phyloP scores from a whole-genome alignment of 2,329 filamentous ascomycete species.

The Bertia moriformis region DNA sequence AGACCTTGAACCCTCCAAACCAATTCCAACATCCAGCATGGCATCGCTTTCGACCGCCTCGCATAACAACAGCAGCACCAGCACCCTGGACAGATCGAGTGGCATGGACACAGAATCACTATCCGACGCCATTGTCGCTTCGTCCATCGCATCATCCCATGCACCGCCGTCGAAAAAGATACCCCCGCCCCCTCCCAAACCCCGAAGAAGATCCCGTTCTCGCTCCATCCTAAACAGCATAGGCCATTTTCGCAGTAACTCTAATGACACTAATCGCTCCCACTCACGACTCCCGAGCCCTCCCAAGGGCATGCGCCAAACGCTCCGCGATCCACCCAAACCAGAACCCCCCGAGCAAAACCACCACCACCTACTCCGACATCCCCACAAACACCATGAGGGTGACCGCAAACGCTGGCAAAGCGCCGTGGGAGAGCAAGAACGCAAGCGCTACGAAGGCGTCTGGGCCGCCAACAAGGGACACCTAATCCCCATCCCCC shows the following conservation, averaged over 20 bases:
- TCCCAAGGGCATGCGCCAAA: slow-evolving; percentile 20
- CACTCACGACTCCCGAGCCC: slow-evolving; percentile 17
- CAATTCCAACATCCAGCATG: background rate
- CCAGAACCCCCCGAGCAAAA: slow-evolving; percentile 2
- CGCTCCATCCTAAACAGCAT: background rate
- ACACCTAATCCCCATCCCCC: slow-evolving; percentile 11
- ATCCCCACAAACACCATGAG: slow-evolving; percentile 30
- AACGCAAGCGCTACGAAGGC: slow-evolving; percentile 30
- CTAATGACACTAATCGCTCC: slow-evolving; percentile 11
- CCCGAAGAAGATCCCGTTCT: slow-evolving; percentile 10
- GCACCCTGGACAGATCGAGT: slow-evolving; percentile 8
- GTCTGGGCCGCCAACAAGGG: slow-evolving; percentile 33
- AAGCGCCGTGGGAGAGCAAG: slow-evolving; percentile 23
- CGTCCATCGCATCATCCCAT: slow-evolving; percentile 24
- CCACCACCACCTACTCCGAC: slow-evolving; percentile 19
- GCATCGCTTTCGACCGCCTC: background rate
- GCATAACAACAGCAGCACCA: slow-evolving; percentile 3
- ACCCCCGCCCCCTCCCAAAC: slow-evolving; percentile 16
- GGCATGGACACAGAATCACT: slow-evolving; percentile 19
- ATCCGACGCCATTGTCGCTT: slow-evolving; percentile 28
- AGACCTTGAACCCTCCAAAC: no score
- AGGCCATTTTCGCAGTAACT: slow-evolving; percentile 5
- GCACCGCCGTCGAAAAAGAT: slow-evolving; percentile 18
- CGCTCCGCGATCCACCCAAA: slow-evolving; percentile 20
- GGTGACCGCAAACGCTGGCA: slow-evolving; percentile 28